Percentiles rank a stretch among this genome's conserved stretches.
phyloP scores from a whole-genome alignment of 2,329 filamentous ascomycete species.

The Phoma sp. region DNA sequence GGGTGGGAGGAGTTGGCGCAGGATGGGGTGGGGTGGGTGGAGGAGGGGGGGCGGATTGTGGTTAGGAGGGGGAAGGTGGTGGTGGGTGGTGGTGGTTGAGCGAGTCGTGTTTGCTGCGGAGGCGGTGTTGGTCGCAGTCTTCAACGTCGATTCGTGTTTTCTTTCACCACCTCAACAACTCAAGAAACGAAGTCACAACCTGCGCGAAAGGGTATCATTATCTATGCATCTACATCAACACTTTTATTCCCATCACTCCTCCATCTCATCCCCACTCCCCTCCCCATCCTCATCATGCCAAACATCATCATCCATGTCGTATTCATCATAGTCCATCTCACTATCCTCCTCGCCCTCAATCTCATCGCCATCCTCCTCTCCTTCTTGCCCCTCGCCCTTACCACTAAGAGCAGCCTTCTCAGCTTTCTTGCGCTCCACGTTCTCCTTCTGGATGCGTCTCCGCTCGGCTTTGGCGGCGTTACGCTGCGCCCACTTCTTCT shows the following conservation, averaged over 20 bases:
- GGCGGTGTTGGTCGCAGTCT: too few species aligned
- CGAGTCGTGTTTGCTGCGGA: too few species aligned
- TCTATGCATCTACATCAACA: conserved; percentile 3
- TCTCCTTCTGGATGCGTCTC: conserved; percentile 83
- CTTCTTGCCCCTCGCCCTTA: conserved; percentile 48
- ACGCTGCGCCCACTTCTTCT: conserved; percentile 81
- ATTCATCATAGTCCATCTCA: conserved; percentile 57
- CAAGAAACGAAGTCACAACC: not conserved
- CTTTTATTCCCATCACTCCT: conserved; percentile 48
- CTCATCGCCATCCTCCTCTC: conserved; percentile 54
- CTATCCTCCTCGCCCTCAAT: conserved; percentile 59
- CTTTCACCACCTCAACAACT: too few species aligned
- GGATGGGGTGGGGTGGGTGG: conserved; percentile 85
- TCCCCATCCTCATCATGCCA: conserved; percentile 58
- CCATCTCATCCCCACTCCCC: conserved; percentile 56
- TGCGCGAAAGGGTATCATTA: conserved; percentile 44
- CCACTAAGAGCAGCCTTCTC: conserved; percentile 55
- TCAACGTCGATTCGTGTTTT: too few species aligned
- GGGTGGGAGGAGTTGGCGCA: conserved; percentile 75
- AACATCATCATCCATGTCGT: conserved; percentile 58
- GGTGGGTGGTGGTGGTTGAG: too few species aligned
- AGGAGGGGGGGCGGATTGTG: conserved; percentile 71
- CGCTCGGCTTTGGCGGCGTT: conserved; percentile 82
- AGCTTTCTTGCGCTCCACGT: conserved; percentile 84
- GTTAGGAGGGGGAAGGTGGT: conserved; percentile 68